Base-by-base conservation (phyloP, 2,329 filamentous ascomycete genomes). In the Arthroderma sp. region DNA sequence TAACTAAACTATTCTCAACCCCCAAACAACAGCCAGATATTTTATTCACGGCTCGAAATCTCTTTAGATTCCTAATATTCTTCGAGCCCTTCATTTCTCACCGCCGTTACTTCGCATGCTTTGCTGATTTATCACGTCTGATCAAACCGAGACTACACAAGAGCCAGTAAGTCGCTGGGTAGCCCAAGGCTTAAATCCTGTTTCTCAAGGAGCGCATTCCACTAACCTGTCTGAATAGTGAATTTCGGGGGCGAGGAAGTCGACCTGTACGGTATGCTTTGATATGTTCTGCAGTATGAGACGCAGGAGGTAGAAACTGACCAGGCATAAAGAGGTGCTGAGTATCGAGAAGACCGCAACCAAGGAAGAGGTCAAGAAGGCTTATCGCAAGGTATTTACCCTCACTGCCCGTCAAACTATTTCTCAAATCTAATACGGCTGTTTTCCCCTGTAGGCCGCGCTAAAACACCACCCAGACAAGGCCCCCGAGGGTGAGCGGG, bases 401-500 rank as follows among this genome's bases (percentile, higher is more conserved):
- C 8, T 34, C 32, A 11, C 11, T 34, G 32, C 8, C 8, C 32
- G 8, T 34, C 32, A 9, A 34, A 3, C 3, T 11, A 6, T 11
- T 30, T 11, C 29, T 34, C 34, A 8, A 5, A 28, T n/a, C 8
- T 36, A 15, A 28, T 10, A 42, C n/a, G 33, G 7, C 15, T 42
- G 29, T 34, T 22, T 22, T 34, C 29, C 11, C 40, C 31, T 47
- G 44, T 55, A 93, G 86, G 81, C 86, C 52, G 87, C 89, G 8
- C 75, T 95, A 44, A 77, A 80, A 61, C 84, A 87, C 60, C 91
- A 98, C 60, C 91, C 91, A 39, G 91, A 98, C 69, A 98, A 98
- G 70, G 91, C 94, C 46, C 73, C 87, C 55, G 85, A 89, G 65
- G 79, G 83, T 29, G 80, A 88, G 59, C 82, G 89, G 54, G 45